Base-by-base conservation (phyloP, 2,329 filamentous ascomycete genomes). In the Juglanconis sp. region DNA sequence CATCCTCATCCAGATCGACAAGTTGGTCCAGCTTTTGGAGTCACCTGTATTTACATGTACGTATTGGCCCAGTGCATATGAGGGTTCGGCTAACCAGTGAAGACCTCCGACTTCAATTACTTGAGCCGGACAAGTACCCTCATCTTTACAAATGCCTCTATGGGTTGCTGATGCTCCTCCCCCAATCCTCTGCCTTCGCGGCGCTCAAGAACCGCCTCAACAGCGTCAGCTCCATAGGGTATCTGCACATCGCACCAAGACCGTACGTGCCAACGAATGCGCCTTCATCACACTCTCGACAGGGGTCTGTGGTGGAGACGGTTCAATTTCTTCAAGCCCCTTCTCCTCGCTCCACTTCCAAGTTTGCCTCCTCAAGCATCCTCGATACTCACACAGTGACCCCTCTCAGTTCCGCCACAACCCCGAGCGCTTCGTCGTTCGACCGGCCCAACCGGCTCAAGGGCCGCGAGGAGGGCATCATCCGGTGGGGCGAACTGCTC, bases 71-170 rank as follows among this genome's bases (percentile, higher is more conserved):
- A 42, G 17, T 32, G 24, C 1, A 4, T 15, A 30, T 1, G 1
- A 17, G 49, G 24, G 10, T 32, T 9, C 5, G 31, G 40, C 54
- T 60, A 31, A 47, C 48, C 24, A 6, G 53, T 32, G 4, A 63
- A 96, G 92, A 98, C 74, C 86, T 99, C 51, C 91, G 95, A 48
- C 87, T 99, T 54, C 95, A 99, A 71, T 83, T 99, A 9, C 84
- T 99, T 8, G 95, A 99, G 71, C 95, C 95, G 1, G 96, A 99
- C 72, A 92, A 90, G 72, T 94, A 94, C 67, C 95, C 95, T 2
- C 91, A 96, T 72, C 81, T 99, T 1, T 98, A 99, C 80, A 97
- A 97, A 77, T 99, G 95, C 75, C 86, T 99, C 53, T 99, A 98
- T 70, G 95, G 95, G 9, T 85, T 99, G 50, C 81, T 99, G 57